Conservation (phyloP, 768 basidiomycete species). For the Auricularia sp. region DNA sequence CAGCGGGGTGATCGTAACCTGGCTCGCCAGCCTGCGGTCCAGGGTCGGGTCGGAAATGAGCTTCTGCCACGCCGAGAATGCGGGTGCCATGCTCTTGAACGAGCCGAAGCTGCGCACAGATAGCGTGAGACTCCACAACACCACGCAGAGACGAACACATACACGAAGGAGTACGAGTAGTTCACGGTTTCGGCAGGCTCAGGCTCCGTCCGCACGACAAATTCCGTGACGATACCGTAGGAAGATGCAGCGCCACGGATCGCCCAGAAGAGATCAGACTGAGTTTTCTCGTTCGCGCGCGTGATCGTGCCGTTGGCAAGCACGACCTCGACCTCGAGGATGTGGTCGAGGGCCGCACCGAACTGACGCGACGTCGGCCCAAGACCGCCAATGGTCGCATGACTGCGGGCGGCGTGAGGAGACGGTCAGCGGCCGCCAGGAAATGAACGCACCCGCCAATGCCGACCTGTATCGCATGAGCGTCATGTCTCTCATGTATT, state of each 20-base stretch:
- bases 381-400: constrained; percentile 16
- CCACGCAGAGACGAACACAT: not conserved
- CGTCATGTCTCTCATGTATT: no score
- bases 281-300: constrained; percentile 15
- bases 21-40: constrained; percentile 5
- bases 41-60: constrained; percentile 6
- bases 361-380: constrained; percentile 18
- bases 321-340: constrained; percentile 17
- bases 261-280: constrained; percentile 18
- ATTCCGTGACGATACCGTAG: constrained; percentile 23
- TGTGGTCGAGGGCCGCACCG: constrained; percentile 20
- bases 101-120: not conserved
- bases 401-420: constrained; percentile 14
- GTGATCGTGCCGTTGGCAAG: constrained; percentile 17
- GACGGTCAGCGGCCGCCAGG: no score
- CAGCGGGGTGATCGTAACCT: constrained; percentile 4
- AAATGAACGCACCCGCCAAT: not conserved
- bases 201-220: constrained; percentile 18
- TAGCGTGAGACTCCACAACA: not conserved
- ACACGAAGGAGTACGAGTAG: constrained; percentile 7
- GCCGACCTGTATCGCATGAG: not conserved
- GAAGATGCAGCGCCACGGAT: constrained; percentile 22
- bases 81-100: constrained; percentile 1
- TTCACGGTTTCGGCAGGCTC: constrained; percentile 12
- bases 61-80: constrained; percentile 7